Evolutionary conservation across 1,284 basidiomycete genomes (phyloP).

Genomic region (Trichosporon sp.): DNA sequence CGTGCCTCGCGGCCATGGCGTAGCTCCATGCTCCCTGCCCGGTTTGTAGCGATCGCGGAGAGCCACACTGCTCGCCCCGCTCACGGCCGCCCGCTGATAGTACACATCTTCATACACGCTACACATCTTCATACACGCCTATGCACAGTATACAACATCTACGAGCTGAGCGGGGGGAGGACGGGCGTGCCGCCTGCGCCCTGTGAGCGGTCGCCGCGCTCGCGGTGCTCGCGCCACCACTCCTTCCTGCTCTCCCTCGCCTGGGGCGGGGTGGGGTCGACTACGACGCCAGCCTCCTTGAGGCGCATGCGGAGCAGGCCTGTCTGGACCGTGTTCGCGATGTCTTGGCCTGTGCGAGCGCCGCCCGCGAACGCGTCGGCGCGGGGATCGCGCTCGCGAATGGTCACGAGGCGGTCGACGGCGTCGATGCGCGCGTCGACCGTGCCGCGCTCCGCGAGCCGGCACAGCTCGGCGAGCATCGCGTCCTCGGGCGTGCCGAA

Average conservation of each 20-base stretch:
- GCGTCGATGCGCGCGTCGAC: slow-evolving; percentile 41
- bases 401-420: slow-evolving; percentile 36
- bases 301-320: slow-evolving; percentile 37
- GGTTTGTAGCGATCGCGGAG: too few species aligned
- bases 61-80: too few species aligned
- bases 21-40: too few species aligned
- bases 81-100: background rate
- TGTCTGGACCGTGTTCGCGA: slow-evolving; percentile 21
- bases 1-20: too few species aligned
- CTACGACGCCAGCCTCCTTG: slow-evolving; percentile 35
- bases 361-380: slow-evolving; percentile 29
- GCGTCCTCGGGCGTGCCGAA: slow-evolving; percentile 25
- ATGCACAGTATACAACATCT: background rate
- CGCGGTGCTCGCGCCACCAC: background rate
- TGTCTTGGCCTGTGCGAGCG: slow-evolving; percentile 23
- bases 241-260: background rate
- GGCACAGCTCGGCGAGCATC: slow-evolving; percentile 31
- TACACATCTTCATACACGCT: too few species aligned
- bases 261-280: slow-evolving; percentile 24
- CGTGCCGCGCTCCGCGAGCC: slow-evolving; percentile 25
- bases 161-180: background rate
- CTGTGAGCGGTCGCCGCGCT: background rate
- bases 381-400: slow-evolving; percentile 27
- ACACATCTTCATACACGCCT: background rate
- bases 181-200: background rate